Evolutionary conservation across 805 yeast genomes (phyloP).

Genomic region (Kluyveromyces nonfermentans): DNA sequence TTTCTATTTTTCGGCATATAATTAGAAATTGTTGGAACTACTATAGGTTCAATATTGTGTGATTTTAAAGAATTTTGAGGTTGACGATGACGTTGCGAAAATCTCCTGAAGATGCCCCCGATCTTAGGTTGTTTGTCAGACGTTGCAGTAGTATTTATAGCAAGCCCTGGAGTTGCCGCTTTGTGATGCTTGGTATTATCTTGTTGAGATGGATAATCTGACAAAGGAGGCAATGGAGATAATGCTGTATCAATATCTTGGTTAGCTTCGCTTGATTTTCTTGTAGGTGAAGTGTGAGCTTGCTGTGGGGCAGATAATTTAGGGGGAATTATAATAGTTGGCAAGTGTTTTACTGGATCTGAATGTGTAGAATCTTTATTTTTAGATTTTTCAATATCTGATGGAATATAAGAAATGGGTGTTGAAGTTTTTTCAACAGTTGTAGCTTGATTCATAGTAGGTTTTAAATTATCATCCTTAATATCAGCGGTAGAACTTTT

Average conservation of each 20-base stretch:
- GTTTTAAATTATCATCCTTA: background rate
- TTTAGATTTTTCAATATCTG: background rate
- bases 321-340: conserved; percentile 28
- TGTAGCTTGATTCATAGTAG: background rate
- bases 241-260: conserved; percentile 21
- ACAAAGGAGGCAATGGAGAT: conserved; percentile 26
- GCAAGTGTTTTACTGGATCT: background rate
- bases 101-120: conserved; percentile 28
- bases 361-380: conserved; percentile 26
- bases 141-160: conserved; percentile 11
- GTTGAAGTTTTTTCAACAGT: background rate
- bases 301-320: conserved; percentile 38
- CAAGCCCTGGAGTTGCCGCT: conserved; percentile 7
- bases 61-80: conserved; percentile 6
- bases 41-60: conserved; percentile 9
- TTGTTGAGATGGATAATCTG: conserved; percentile 31
- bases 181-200: conserved; percentile 35
- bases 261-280: conserved; percentile 21
- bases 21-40: conserved; percentile 4
- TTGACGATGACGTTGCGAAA: conserved; percentile 26
- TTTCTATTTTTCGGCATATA: conserved; percentile 12
- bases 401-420: conserved; percentile 1
- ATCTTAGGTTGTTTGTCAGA: conserved; percentile 20
- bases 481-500: background rate
- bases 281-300: conserved; percentile 39